Conservation (phyloP, 345 rosid species). For the Excoecaria agallocha region DNA sequence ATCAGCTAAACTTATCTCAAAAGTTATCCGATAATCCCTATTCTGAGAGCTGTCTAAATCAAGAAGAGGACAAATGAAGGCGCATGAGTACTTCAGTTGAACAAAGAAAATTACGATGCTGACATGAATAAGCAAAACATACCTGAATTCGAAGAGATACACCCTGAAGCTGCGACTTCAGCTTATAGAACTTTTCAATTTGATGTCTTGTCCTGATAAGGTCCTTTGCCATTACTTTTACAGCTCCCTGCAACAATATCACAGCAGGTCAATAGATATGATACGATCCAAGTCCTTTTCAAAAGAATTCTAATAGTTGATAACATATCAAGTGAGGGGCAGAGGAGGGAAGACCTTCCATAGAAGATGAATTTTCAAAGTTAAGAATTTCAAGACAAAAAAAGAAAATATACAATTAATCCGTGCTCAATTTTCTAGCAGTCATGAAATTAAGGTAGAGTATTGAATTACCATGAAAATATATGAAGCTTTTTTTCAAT, state of each 20-base stretch:
- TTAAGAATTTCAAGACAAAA: not conserved
- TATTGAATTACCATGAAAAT: not conserved
- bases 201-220: constrained; percentile 92
- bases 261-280: constrained; percentile 1
- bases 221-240: constrained; percentile 97
- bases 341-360: not conserved
- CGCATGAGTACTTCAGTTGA: not conserved
- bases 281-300: not conserved
- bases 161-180: constrained; percentile 96
- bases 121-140: not conserved
- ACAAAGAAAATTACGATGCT: not conserved
- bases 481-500: not conserved
- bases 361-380: not conserved
- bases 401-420: not conserved
- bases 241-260: constrained; percentile 72
- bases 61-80: not conserved
- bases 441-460: not conserved
- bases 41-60: not conserved
- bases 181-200: constrained; percentile 87
- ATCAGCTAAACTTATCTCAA: not conserved
- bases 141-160: constrained; percentile 96
- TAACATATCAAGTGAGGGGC: not conserved
- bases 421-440: not conserved
- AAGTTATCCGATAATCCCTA: not conserved
- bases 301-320: not conserved